A percentile compares a stretch with the other conserved stretches of the same genome.
Conservation (phyloP, 495 filamentous ascomycete genomes). For the Penicillium dipodomyicola region DNA sequence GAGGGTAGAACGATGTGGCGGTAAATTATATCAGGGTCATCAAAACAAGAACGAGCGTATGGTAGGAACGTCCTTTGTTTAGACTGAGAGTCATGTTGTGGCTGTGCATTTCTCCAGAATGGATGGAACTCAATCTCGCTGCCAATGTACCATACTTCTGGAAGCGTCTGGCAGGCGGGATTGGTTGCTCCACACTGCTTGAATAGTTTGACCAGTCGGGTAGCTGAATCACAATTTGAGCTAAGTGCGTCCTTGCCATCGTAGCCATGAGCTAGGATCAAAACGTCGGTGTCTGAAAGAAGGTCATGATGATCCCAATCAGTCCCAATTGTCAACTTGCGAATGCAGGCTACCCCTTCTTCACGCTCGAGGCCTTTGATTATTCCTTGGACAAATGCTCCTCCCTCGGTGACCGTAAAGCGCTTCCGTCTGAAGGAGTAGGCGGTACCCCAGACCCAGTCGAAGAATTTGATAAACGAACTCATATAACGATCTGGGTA, state of each 20-base stretch:
- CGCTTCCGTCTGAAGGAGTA: conserved; percentile 20
- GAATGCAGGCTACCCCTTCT: conserved; percentile 13
- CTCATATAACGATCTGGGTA: conserved; percentile 27
- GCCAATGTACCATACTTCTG: conserved; percentile 22
- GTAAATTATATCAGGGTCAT: conserved; percentile 11
- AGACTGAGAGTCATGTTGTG: conserved; percentile 9
- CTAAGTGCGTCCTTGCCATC: conserved; percentile 6
- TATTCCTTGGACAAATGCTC: conserved; percentile 17
- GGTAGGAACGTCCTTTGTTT: conserved; percentile 16
- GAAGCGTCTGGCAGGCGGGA: conserved; percentile 5
- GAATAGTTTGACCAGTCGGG: conserved; percentile 11
- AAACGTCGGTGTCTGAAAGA: neutral
- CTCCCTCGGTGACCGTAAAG: conserved; percentile 17
- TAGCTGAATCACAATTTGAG: conserved; percentile 10
- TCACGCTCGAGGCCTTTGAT: neutral
- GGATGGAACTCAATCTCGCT: conserved; percentile 16
- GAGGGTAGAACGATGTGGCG: conserved; percentile 20
- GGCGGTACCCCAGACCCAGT: conserved; percentile 25
- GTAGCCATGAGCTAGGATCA: neutral
- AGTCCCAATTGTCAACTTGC: conserved; percentile 4
- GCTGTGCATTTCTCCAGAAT: neutral
- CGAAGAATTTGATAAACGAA: conserved; percentile 22
- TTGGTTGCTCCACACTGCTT: conserved; percentile 1
- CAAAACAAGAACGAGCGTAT: conserved; percentile 17
- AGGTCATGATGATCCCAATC: neutral